Conservation (phyloP, 768 basidiomycete species). For the Lanmaoa rubissima region DNA sequence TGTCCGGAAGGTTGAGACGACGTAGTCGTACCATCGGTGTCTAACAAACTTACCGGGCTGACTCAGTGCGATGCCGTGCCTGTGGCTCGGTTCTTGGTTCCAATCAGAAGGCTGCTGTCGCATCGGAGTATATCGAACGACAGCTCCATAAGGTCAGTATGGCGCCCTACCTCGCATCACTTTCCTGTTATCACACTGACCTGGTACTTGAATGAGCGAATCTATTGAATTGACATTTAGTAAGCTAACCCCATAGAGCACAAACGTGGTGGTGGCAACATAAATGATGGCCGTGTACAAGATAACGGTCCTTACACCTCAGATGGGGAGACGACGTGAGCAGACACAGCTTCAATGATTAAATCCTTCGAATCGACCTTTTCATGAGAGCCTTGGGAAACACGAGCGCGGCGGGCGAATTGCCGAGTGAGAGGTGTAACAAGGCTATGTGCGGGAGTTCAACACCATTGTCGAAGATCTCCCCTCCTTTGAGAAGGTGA, state of each 20-base stretch:
- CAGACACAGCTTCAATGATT: no score
- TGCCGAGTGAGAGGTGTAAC: not conserved
- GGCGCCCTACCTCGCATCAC: no score
- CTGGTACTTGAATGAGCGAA: no score
- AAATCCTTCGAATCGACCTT: not conserved
- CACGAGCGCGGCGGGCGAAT: not conserved
- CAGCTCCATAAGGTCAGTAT: no score
- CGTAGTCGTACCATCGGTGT: constrained; percentile 7
- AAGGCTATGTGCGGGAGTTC: constrained; percentile 8
- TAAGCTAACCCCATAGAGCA: not conserved
- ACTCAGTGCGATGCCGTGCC: constrained; percentile 10
- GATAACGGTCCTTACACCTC: not conserved
- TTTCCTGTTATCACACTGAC: not conserved
- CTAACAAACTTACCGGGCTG: constrained; percentile 16
- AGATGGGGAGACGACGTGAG: not conserved
- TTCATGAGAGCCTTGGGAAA: constrained; percentile 2
- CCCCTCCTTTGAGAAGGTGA: not conserved
- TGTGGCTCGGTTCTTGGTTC: not conserved
- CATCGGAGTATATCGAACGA: no score
- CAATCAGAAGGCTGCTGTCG: constrained; percentile 3
- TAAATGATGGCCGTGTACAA: not conserved
- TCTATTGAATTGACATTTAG: not conserved
- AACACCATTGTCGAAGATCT: not conserved
- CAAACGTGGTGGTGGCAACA: not conserved
- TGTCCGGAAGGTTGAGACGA: no score